A percentile compares a stretch with the other conserved stretches of the same genome.
Conservation (phyloP, 2,329 filamentous ascomycete species). For the Pyrenophora seminiperda region DNA sequence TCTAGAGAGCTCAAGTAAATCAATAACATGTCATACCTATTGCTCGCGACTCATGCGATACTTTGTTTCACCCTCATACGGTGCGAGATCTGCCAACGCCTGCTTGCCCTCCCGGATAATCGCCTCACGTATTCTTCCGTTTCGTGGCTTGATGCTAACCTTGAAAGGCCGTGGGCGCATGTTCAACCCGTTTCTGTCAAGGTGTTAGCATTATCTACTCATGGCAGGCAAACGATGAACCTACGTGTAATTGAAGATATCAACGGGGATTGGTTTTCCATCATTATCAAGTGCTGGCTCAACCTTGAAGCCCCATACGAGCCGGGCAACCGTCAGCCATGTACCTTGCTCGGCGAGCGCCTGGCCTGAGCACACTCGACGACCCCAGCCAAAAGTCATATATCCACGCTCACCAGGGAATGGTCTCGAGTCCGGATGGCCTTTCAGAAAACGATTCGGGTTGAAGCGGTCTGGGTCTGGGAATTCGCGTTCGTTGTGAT, state of each 20-base stretch:
- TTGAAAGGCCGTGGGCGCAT: slow-evolving; percentile 63
- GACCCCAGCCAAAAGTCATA: slow-evolving; percentile 62
- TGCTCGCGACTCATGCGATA: slow-evolving; percentile 62
- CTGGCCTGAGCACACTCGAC: slow-evolving; percentile 64
- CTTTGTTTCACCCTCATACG: slow-evolving; percentile 62
- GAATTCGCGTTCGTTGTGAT: slow-evolving; percentile 47
- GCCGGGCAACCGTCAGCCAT: slow-evolving; percentile 62
- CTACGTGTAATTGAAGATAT: slow-evolving; percentile 63
- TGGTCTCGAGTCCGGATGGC: slow-evolving; percentile 33
- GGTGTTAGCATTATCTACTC: slow-evolving; percentile 7
- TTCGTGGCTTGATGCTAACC: slow-evolving; percentile 60
- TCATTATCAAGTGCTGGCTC: slow-evolving; percentile 48
- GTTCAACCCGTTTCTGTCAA: slow-evolving; percentile 60
- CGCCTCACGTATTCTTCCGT: slow-evolving; percentile 54
- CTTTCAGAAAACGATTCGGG: slow-evolving; percentile 38
- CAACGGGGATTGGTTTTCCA: slow-evolving; percentile 58
- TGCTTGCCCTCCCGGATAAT: slow-evolving; percentile 60
- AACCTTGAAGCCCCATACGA: slow-evolving; percentile 64
- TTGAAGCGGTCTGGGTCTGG: slow-evolving; percentile 48
- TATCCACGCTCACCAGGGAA: slow-evolving; percentile 55
- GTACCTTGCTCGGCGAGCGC: slow-evolving; percentile 65
- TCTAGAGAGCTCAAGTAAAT: too few relatives aligned
- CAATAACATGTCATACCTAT: slow-evolving; percentile 38
- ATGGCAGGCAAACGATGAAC: slow-evolving; percentile 2
- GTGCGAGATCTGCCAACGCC: slow-evolving; percentile 58